A percentile compares a stretch with the other conserved stretches of the same genome.
Evolutionary conservation across 2,329 filamentous ascomycete species (phyloP).

Genomic region (Bipolaris gigantea): DNA sequence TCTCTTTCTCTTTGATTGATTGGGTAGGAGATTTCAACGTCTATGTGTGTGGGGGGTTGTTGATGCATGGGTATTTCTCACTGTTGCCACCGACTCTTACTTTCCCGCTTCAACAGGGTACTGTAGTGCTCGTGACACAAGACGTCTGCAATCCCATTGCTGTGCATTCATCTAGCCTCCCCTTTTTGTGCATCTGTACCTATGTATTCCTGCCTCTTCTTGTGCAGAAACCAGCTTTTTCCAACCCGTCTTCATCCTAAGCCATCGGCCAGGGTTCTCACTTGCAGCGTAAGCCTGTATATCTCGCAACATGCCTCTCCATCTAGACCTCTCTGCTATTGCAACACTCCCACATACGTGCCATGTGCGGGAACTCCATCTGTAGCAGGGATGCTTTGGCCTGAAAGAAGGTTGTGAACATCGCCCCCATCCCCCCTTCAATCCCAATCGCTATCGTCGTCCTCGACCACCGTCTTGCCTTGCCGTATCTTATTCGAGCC

Average conservation of each 20-base stretch:
- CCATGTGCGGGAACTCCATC: not conserved
- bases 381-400: not conserved
- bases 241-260: not conserved
- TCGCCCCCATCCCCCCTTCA: conserved; percentile 38
- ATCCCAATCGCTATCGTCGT: conserved; percentile 65
- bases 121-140: no score
- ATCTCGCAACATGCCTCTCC: conserved; percentile 2
- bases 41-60: no score
- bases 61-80: no score
- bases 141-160: no score
- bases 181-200: no score
- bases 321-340: not conserved
- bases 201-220: not conserved
- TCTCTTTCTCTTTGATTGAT: no score
- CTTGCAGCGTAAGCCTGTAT: not conserved
- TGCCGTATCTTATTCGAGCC: conserved; percentile 56
- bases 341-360: not conserved
- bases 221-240: not conserved
- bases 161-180: no score
- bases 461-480: conserved; percentile 40
- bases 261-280: not conserved
- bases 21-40: no score
- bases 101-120: no score
- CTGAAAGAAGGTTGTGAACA: not conserved
- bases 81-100: no score